phyloP scores from a whole-genome alignment of 306 rosid genomes.

The Hippophae rhamnoides region DNA sequence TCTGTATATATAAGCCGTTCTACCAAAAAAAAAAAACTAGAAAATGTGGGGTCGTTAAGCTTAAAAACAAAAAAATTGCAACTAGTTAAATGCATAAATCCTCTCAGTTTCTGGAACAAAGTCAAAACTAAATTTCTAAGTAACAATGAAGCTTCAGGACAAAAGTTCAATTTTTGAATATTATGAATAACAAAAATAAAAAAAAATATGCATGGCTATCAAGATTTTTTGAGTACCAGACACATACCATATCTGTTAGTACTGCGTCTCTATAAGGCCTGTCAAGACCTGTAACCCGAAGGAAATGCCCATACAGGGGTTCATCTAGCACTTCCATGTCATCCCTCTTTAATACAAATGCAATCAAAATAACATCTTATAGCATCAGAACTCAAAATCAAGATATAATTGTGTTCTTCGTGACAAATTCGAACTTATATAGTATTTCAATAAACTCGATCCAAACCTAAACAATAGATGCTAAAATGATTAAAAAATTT shows the following conservation, averaged over 20 bases:
- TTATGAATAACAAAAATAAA: no score
- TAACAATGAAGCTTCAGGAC: neutral
- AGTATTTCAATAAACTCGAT: no score
- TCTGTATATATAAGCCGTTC: no score
- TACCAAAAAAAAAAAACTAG: no score
- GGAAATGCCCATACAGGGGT: slow-evolving; percentile 67
- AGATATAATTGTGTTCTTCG: neutral
- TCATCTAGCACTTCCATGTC: slow-evolving; percentile 74
- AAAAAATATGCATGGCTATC: neutral
- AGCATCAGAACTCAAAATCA: neutral
- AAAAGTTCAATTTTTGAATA: neutral
- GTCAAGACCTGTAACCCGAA: slow-evolving; percentile 47
- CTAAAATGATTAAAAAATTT: no score
- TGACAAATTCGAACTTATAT: neutral
- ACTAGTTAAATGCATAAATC: neutral
- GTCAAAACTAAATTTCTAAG: no score
- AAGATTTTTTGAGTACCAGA: neutral
- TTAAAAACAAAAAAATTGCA: no score
- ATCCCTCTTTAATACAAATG: slow-evolving; percentile 41
- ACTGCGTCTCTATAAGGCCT: slow-evolving; percentile 69
- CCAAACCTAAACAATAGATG: no score
- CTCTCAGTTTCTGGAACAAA: neutral
- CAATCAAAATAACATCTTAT: slow-evolving; percentile 1
- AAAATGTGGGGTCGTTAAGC: no score
- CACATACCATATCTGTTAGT: slow-evolving; percentile 51